A percentile compares a stretch with the other conserved stretches of the same genome.
Evolutionary conservation across 2,329 filamentous ascomycete species (phyloP).

Genomic region (Epichloe uncinata): DNA sequence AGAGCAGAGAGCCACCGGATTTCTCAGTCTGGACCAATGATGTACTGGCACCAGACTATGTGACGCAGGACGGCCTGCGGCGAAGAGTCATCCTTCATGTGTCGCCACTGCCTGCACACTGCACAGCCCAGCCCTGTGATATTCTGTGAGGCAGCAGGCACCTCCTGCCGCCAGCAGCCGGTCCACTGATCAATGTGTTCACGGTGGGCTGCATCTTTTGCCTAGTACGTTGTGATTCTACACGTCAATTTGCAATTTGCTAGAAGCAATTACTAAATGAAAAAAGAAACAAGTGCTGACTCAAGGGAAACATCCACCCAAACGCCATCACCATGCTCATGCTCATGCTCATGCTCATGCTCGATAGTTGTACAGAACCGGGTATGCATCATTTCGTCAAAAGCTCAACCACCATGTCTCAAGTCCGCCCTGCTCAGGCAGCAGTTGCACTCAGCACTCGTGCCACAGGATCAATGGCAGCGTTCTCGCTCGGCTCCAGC

Average conservation of each 20-base stretch:
- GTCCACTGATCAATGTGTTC: too few species aligned
- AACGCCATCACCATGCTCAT: neutral
- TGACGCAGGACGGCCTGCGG: too few species aligned
- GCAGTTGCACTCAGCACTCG: slow-evolving; percentile 2
- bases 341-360: neutral
- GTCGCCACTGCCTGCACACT: neutral
- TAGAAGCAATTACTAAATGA: neutral
- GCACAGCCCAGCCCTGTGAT: neutral
- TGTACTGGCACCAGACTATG: neutral
- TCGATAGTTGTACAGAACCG: neutral
- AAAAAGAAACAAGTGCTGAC: neutral
- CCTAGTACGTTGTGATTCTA: neutral
- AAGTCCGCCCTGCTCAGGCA: neutral
- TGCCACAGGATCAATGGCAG: neutral
- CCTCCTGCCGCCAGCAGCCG: too few species aligned
- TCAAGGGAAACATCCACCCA: neutral
- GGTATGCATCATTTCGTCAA: neutral
- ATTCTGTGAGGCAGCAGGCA: neutral
- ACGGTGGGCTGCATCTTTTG: neutral
- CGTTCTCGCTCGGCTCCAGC: slow-evolving; percentile 21
- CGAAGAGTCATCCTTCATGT: too few species aligned
- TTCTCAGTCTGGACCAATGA: neutral
- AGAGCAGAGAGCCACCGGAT: neutral
- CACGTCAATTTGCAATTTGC: neutral
- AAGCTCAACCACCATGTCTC: neutral